A percentile compares a stretch with the other conserved stretches of the same genome.
phyloP scores from a whole-genome alignment of 2,329 filamentous ascomycete genomes.

The Colletotrichum brevisporum region DNA sequence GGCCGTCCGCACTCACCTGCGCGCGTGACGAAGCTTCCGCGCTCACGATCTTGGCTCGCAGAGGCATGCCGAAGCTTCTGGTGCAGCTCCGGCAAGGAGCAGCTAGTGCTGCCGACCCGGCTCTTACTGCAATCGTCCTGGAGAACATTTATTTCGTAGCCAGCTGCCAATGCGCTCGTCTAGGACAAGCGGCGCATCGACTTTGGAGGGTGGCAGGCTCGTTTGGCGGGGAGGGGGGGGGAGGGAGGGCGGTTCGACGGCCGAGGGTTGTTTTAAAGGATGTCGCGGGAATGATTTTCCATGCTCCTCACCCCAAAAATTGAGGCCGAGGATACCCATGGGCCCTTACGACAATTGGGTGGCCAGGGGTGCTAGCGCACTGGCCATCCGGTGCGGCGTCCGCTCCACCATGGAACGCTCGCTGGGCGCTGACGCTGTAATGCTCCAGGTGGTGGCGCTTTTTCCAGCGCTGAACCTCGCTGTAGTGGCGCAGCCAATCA shows the following conservation, averaged over 20 bases:
- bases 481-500: constrained; percentile 34
- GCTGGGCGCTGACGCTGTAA: not conserved
- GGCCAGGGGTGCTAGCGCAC: not conserved
- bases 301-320: constrained; percentile 47
- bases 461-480: constrained; percentile 29
- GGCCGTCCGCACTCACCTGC: constrained; percentile 29
- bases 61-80: constrained; percentile 76
- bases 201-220: constrained; percentile 28
- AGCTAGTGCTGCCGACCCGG: constrained; percentile 65
- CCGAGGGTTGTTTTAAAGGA: constrained; percentile 17
- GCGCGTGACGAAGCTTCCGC: constrained; percentile 37
- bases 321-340: constrained; percentile 46
- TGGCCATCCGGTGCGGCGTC: not conserved
- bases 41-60: constrained; percentile 81
- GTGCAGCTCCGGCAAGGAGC: constrained; percentile 58
- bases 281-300: constrained; percentile 51
- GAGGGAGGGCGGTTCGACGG: not conserved
- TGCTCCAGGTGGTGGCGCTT: no score
- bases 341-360: not conserved
- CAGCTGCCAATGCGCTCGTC: constrained; percentile 53
- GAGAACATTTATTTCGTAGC: constrained; percentile 67
- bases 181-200: constrained; percentile 51
- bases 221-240: constrained; percentile 30
- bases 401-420: constrained; percentile 18
- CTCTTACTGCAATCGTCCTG: constrained; percentile 66